Evolutionary conservation across 1,139 yeast genomes (phyloP), one percentile per base, ranked within the genome.

Genomic region (Diutina scorzettiae): DNA sequence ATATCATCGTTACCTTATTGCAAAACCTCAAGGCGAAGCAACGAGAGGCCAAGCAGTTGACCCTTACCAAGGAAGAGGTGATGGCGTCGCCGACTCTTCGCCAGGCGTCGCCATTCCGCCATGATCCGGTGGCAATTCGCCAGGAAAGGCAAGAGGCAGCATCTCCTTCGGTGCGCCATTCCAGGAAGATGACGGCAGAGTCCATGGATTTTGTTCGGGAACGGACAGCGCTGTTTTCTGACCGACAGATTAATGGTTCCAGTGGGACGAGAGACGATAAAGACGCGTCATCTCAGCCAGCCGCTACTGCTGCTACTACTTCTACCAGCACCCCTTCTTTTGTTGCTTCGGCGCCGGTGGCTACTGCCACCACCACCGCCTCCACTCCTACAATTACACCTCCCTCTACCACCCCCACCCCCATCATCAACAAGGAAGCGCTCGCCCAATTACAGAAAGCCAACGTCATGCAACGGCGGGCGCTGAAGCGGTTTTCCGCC

Each of bases 401-500:
- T 19, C 28, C 30, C 5, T 14, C n/a, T 12, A 12, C 8, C 8
- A 5, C 30, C 16, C 37, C 25, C 16, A 19, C 25, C n/a, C 37
- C 19, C 14, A 34, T 34, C 24, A 20, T 23, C n/a, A 23, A 21
- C 4, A 28, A 19, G 24, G 39, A 34, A 6, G 87, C 95, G 0
- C 63, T 87, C 23, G 69, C 78, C 0, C 86, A 84, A 49, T 66
- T 89, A 18, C 95, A 87, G 52, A 77, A 80, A 41, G 85, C 89
- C 2, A 84, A 82, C 45, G 81, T 83, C 1, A 62, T 91, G 39
- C 95, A 83, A 60, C 71, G 98, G 49, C 73, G 96, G 47, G 98
- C 98, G 0, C 87, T 96, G 0, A 76, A 86, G 50, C 65, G 98
- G 46, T 91, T 82, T 55, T 85, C 96, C 21, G 96, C 96, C 0